Base-by-base conservation (phyloP, 345 rosid genomes). In the Eutrema heterophyllum region DNA sequence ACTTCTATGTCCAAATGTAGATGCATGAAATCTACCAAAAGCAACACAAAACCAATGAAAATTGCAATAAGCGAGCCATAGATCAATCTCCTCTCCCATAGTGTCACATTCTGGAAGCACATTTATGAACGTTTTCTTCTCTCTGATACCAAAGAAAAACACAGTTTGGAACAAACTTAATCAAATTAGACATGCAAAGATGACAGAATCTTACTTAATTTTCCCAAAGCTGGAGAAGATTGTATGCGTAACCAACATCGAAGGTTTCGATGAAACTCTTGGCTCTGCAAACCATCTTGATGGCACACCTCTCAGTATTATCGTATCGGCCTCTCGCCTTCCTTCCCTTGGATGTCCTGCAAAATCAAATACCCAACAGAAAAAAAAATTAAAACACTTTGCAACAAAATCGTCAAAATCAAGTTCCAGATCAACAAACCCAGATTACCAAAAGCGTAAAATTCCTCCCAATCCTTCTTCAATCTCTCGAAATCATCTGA, bases 231-330 rank as follows among this genome's bases (percentile, higher is more conserved):
- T 67, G 7, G 97, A 91, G 71, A 94, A 89, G 68, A 89, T 84
- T 33, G 95, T 87, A 82, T 91, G 98, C 0, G 97, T 92, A 67
- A 89, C 95, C 85, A 91, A 70, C 92, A 87, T 81, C 0, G 98
- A 94, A 62, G 97, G 97, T 83, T 94, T 94, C 0, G 96, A 94
- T 1, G 98, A 94, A 27, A 94, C 98, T 55, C 93, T 85, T 1
- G 97, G 91, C 88, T 94, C 97, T 0, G 97, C 91, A 43, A 94
- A 89, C 98, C 98, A 91, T 79, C 98, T 81, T 1, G 97, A 94
- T 2, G 97, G 98, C 54, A 87, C 81, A 53, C 95, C 91, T 73
- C 86, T 85, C 24, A 94, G 41, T 38, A 91, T 65, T 30, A 94
- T 83, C 5, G 98, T 88, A 76, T 94, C 96, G 12, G 93, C 89